Evolutionary conservation across 768 basidiomycete genomes (phyloP), one percentile per base, ranked within the genome.

Genomic region (Clitopilus passeckerianus): DNA sequence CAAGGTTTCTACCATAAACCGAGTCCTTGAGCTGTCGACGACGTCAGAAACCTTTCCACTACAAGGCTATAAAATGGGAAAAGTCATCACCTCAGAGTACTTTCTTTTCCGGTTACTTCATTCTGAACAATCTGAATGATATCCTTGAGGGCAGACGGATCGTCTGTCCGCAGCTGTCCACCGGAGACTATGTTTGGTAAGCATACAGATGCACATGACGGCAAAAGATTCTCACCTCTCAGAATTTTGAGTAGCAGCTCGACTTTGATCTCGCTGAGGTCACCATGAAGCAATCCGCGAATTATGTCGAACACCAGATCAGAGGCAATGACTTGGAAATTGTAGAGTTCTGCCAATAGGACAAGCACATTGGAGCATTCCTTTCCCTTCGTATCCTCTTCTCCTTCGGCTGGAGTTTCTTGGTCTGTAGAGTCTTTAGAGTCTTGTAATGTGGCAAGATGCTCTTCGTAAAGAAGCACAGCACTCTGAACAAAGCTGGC

Each of bases 1-100:
- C 30, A 99, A 78, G 0, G 93, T 95, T 73, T 98, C 97, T 59
- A 97, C 76, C 95, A 98, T 97, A 75, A 98, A 98, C 16, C 86
- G 85, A 10, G 93, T 90, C 44, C 97, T 89, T 5, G 95, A 94
- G 70, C 93, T 97, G 16, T 44, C 62, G 61, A 44, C 20, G 44
- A 24, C 27, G 27, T 30, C 27, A 30, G 27, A 3, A 30, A 30
- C 4, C 27, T 3, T 7, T 30, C 27, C 27, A 30, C 7, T n/a
- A n/a, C 27, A 30, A 30, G 4, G 27, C 3, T 7, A 3, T 30
- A 30, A 55, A 37, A n/a, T 12, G 34, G 34, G n/a, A 37, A 23
- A 8, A n/a, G 20, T 12, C 46, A 9, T 50, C 20, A 50, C 18
- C 46, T 50, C 46, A 50, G 6, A 3, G 46, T 18, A 20, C 20